Percentiles rank a stretch among this genome's conserved stretches.
Evolutionary conservation across 257 asterid genomes (phyloP).

Genomic region (Eustoma russellianum): DNA sequence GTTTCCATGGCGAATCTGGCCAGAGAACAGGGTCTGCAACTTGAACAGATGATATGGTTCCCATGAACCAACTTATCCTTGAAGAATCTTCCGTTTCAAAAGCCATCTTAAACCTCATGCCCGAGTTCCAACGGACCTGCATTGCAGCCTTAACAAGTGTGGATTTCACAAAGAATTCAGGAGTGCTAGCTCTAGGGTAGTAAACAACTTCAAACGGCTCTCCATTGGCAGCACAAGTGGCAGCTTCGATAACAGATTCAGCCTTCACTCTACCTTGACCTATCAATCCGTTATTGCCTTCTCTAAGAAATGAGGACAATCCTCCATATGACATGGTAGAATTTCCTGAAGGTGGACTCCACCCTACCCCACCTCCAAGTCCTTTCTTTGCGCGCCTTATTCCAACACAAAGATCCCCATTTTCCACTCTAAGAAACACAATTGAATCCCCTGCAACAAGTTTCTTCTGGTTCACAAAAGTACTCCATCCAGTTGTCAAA

Average conservation of each 20-base stretch:
- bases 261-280: slow-evolving; percentile 49
- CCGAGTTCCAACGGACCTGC: slow-evolving; percentile 73
- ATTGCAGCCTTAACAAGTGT: slow-evolving; percentile 56
- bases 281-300: slow-evolving; percentile 36
- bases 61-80: slow-evolving; percentile 95
- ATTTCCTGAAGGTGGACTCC: slow-evolving; percentile 48
- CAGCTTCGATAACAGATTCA: slow-evolving; percentile 75
- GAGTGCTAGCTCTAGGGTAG: slow-evolving; percentile 92
- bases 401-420: slow-evolving; percentile 83
- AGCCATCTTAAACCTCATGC: slow-evolving; percentile 94
- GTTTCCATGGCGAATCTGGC: slow-evolving; percentile 99
- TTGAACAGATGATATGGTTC: slow-evolving; percentile 70
- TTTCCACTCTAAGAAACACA: slow-evolving; percentile 73
- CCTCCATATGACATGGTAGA: slow-evolving; percentile 52
- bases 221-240: slow-evolving; percentile 55
- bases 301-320: slow-evolving; percentile 51
- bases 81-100: slow-evolving; percentile 97
- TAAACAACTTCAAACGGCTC: slow-evolving; percentile 71
- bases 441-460: slow-evolving; percentile 92
- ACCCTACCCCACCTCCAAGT: slow-evolving; percentile 56
- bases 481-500: slow-evolving; percentile 91
- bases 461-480: slow-evolving; percentile 86
- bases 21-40: slow-evolving; percentile 77
- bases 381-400: slow-evolving; percentile 73
- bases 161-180: slow-evolving; percentile 84